Evolutionary conservation across 2,329 filamentous ascomycete species (phyloP).

Genomic region (Talaromyces sp.): DNA sequence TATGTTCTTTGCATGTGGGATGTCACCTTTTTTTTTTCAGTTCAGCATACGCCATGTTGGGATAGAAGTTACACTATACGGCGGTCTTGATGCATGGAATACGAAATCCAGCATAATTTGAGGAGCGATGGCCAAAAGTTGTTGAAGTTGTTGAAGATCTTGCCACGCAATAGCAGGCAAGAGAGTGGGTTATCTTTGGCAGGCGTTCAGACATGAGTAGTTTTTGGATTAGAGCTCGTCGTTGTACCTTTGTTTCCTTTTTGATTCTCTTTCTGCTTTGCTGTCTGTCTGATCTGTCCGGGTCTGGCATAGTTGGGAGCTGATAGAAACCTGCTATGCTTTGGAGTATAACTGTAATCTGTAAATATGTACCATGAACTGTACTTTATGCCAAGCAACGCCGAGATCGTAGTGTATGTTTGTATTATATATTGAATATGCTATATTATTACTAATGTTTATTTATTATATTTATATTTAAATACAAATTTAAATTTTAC

Average conservation of each 20-base stretch:
- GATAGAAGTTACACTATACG: slow-evolving; percentile 6
- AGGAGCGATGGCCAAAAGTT: background rate
- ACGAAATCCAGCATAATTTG: background rate
- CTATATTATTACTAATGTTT: background rate
- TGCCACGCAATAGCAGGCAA: background rate
- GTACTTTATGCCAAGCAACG: background rate
- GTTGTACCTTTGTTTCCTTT: background rate
- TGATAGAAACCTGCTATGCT: slow-evolving; percentile 1
- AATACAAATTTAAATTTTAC: too few relatives aligned
- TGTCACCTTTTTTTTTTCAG: background rate
- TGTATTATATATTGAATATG: background rate
- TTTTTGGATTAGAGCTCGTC: background rate
- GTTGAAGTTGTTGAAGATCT: background rate
- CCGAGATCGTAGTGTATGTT: background rate
- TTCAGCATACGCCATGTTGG: slow-evolving; percentile 3
- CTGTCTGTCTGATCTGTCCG: background rate
- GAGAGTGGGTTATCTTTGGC: background rate
- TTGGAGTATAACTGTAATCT: background rate
- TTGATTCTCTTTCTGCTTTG: background rate
- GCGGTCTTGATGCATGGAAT: background rate
- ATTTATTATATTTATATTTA: background rate
- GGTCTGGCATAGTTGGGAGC: slow-evolving; percentile 3
- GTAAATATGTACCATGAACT: background rate
- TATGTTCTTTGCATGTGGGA: background rate
- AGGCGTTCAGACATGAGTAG: background rate